These are phyloP conservation scores for Urochloa ruziziensis DNA, from an alignment of 176 grass and related monocot genomes.

Conservation along the genomic window DNA sequence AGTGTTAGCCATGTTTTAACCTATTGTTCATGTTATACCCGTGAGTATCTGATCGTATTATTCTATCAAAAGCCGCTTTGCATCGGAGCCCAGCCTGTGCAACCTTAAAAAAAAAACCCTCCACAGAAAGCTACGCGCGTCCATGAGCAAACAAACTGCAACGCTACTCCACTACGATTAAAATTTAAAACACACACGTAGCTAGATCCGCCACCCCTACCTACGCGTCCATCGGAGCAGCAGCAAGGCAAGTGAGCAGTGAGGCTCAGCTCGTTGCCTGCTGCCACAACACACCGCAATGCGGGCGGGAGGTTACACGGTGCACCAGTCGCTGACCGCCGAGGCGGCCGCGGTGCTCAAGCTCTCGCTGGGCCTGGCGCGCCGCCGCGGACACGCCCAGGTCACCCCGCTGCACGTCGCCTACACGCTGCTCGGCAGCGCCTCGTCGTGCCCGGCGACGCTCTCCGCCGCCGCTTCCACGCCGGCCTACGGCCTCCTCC, in stretches of 20 bases:
- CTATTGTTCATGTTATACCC: too few relatives aligned
- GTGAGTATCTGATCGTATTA: too few relatives aligned
- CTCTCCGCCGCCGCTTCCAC: neutral
- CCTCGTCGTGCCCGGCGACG: slow-evolving; percentile 21
- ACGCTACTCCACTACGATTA: neutral
- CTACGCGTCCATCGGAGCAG: too few relatives aligned
- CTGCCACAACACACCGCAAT: slow-evolving; percentile 23
- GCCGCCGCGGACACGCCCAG: slow-evolving; percentile 69
- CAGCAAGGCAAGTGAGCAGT: neutral
- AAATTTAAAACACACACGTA: neutral
- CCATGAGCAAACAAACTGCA: neutral
- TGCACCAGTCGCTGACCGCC: slow-evolving; percentile 79
- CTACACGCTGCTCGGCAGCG: slow-evolving; percentile 50
- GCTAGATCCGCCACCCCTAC: too few relatives aligned
- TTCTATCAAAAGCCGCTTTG: neutral
- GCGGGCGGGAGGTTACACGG: slow-evolving; percentile 71
- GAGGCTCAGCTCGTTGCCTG: neutral
- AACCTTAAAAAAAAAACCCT: neutral
- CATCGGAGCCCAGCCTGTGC: neutral
- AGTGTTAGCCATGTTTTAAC: too few relatives aligned
- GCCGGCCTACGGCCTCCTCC: slow-evolving; percentile 42
- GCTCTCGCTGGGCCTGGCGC: slow-evolving; percentile 60
- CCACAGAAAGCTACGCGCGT: neutral
- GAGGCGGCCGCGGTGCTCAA: slow-evolving; percentile 74
- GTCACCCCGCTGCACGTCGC: slow-evolving; percentile 86